phyloP scores from a whole-genome alignment of 306 rosid species.

The Vicia sativa region DNA sequence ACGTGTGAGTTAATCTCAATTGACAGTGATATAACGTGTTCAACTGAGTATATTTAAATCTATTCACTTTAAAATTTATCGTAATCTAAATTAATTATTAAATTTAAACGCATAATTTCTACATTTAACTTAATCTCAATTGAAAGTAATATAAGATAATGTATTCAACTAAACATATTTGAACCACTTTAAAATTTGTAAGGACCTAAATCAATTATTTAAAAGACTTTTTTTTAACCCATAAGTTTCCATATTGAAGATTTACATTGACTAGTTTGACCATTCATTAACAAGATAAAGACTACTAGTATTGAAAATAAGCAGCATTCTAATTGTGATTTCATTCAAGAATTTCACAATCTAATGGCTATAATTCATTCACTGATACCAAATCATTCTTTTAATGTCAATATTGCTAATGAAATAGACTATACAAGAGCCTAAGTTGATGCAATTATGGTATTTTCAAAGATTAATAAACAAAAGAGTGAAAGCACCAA shows the following conservation, averaged over 20 bases:
- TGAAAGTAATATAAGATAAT: too few species aligned
- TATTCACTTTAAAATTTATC: background rate
- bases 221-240: background rate
- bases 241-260: background rate
- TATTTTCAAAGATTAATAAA: constrained; percentile 29
- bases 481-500: constrained; percentile 29
- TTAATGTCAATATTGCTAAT: constrained; percentile 11
- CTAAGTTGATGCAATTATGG: constrained; percentile 35
- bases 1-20: too few species aligned
- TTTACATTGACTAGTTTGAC: background rate
- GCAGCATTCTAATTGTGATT: background rate
- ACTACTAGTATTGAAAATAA: background rate
- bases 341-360: background rate
- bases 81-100: too few species aligned
- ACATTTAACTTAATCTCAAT: too few species aligned
- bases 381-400: constrained; percentile 1
- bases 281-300: background rate
- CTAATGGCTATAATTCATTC: constrained; percentile 5
- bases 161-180: too few species aligned
- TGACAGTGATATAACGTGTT: background rate
- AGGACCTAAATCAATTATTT: background rate
- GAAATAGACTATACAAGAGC: constrained; percentile 33
- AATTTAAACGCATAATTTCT: background rate
- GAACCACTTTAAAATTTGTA: background rate
- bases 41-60: background rate